Evolutionary conservation across 257 asterid species (phyloP), one percentile per base, ranked within the genome.

Genomic region (Solanum sparsipilum): DNA sequence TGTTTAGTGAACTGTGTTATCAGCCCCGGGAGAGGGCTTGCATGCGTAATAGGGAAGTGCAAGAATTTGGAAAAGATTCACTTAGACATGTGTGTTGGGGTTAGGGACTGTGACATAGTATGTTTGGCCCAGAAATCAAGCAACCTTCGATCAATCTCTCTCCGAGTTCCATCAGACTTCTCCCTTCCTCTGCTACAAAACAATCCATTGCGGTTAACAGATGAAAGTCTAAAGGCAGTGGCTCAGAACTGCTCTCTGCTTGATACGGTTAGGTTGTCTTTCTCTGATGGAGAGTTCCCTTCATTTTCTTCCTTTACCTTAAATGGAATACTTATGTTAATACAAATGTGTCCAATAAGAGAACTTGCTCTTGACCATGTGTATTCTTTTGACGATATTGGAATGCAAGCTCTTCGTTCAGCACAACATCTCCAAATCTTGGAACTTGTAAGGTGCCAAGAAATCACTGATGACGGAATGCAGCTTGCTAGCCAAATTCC

Each of bases 21-120:
- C 83, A 94, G 94, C 92, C 96, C 98, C 0, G 98, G 95, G 5
- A 91, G 97, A 87, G 98, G 98, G 23, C 97, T 96, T 15, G 95
- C 98, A n/a, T 94, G 99, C 71, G 88, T 96, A 21, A 70, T 96
- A n/a, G 95, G 94, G 60, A 91, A 92, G 74, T 96, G 99, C 90
- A 89, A 87, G 83, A 96, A 93, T 89, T 87, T 96, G 89, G 97
- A 93, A 84, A 94, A 90, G 56, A 89, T 96, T 83, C 94, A 91
- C 88, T 86, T 96, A 36, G 96, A 93, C 89, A 92, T 93, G 98
- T 96, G 99, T 87, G 93, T 92, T 27, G 99, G 98, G 84, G 93
- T 96, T 63, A 91, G 93, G 87, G 98, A 96, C 90, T 90, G 95
- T 0, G 99, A 95, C 87, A 92, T 96, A 29, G 88, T 90, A 75